Percentiles rank a stretch among this genome's conserved stretches.
These are phyloP conservation scores for Calvatia gigantea DNA, from an alignment of 768 basidiomycete genomes.

Conservation along the genomic window DNA sequence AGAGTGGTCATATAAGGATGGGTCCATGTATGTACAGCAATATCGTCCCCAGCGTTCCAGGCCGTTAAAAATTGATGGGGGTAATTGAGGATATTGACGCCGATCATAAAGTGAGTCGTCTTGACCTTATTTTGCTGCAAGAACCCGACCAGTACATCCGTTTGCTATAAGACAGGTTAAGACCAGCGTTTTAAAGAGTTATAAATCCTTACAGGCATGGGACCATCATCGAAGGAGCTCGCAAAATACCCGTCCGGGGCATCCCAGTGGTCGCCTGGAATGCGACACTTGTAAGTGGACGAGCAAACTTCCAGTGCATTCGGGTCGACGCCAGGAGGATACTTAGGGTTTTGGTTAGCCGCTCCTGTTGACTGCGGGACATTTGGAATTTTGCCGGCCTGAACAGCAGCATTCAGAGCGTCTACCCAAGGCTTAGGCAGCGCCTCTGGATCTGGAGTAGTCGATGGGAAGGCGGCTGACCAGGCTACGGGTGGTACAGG, in stretches of 20 bases:
- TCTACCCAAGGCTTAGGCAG: constrained; percentile 71
- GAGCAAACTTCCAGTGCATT: constrained; percentile 64
- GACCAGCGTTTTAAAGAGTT: neutral
- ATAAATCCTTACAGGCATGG: constrained; percentile 36
- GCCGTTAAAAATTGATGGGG: constrained; percentile 53
- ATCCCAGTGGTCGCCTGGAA: constrained; percentile 66
- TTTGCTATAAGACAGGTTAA: constrained; percentile 25
- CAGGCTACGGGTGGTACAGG: constrained; percentile 41
- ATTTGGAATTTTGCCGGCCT: constrained; percentile 70
- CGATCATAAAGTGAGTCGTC: constrained; percentile 92
- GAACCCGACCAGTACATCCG: constrained; percentile 57
- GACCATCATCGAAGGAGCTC: constrained; percentile 81
- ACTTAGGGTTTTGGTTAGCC: constrained; percentile 36
- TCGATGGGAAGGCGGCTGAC: constrained; percentile 55
- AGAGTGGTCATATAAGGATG: constrained; percentile 83
- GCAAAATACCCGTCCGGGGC: constrained; percentile 68
- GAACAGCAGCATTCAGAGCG: constrained; percentile 64
- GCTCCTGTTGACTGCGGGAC: constrained; percentile 47
- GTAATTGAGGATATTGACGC: constrained; percentile 64
- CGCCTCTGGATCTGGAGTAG: constrained; percentile 39
- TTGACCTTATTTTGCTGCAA: constrained; percentile 57
- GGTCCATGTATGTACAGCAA: constrained; percentile 62
- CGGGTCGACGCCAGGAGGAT: constrained; percentile 42
- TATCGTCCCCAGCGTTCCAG: constrained; percentile 42
- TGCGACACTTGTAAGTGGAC: constrained; percentile 65